Percentiles rank a stretch among this genome's conserved stretches.
These are phyloP conservation scores for Syncephalastrum racemosum DNA, from an alignment of 371 early-diverging fungal genomes.

Conservation along the genomic window DNA sequence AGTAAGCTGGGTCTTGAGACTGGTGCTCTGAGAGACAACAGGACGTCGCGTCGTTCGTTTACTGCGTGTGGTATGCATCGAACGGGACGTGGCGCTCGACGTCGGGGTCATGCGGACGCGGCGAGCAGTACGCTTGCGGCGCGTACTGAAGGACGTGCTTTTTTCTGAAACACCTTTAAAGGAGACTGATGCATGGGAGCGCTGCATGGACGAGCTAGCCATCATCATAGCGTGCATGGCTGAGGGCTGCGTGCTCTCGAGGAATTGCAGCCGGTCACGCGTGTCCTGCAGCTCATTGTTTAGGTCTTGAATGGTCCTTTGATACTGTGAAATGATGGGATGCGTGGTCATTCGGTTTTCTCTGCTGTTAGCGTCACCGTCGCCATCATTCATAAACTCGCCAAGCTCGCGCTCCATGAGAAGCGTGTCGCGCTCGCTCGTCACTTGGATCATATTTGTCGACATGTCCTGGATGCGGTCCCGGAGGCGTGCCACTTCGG, in stretches of 20 bases:
- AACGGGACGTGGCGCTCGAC: constrained; percentile 19
- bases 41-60: constrained; percentile 19
- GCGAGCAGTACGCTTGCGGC: constrained; percentile 15
- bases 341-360: constrained; percentile 32
- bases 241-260: constrained; percentile 32
- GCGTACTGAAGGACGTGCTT: constrained; percentile 10
- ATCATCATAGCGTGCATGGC: constrained; percentile 33
- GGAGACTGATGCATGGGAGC: constrained; percentile 17
- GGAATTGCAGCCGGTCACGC: constrained; percentile 32
- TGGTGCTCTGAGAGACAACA: constrained; percentile 20
- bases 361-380: constrained; percentile 3
- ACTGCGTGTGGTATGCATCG: too few species aligned
- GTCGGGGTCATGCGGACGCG: constrained; percentile 24
- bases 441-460: constrained; percentile 50
- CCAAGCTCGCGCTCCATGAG: constrained; percentile 55
- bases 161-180: constrained; percentile 5
- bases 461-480: constrained; percentile 54
- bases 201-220: constrained; percentile 7
- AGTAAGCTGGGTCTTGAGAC: constrained; percentile 12
- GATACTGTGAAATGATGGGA: constrained; percentile 59
- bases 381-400: constrained; percentile 30
- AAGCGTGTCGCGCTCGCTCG: constrained; percentile 63
- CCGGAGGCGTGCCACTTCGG: constrained; percentile 53
- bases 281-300: constrained; percentile 55
- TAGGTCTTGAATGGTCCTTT: constrained; percentile 54